Evolutionary conservation across 2,329 filamentous ascomycete genomes (phyloP).

Genomic region (Penicillium sp.): DNA sequence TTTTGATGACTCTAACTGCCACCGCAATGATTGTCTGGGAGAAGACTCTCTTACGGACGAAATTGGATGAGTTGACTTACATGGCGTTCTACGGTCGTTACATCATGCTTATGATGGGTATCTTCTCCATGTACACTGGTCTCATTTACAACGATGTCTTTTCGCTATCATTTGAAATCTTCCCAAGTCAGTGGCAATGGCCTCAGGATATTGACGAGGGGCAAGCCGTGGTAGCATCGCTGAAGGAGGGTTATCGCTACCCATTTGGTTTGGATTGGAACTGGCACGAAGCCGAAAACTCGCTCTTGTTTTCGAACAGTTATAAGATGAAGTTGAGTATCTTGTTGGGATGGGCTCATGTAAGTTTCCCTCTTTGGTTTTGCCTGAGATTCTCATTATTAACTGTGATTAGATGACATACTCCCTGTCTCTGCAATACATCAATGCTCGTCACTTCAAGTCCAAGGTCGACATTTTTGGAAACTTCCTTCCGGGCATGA

Average conservation of each 20-base stretch:
- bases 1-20: conserved; percentile 81
- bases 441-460: conserved; percentile 95
- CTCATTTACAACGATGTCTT: conserved; percentile 97
- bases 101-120: conserved; percentile 96
- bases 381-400: not conserved
- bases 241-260: conserved; percentile 77
- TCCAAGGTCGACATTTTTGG: conserved; percentile 93
- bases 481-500: conserved; percentile 97
- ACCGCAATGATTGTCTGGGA: conserved; percentile 96
- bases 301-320: conserved; percentile 92
- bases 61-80: conserved; percentile 93
- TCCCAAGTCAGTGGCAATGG: conserved; percentile 86
- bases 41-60: conserved; percentile 73
- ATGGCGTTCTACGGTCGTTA: conserved; percentile 99
- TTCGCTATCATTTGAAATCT: conserved; percentile 86
- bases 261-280: conserved; percentile 94
- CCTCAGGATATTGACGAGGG: conserved; percentile 65
- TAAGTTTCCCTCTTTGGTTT: conserved; percentile 24
- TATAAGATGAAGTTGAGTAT: conserved; percentile 99
- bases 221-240: conserved; percentile 60
- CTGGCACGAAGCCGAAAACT: conserved; percentile 95
- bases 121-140: conserved; percentile 96
- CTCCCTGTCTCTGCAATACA: conserved; percentile 84
- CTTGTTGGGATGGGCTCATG: conserved; percentile 88
- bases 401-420: conserved; percentile 71